Evolutionary conservation across 108 stramenopile species (phyloP), one percentile per base, ranked within the genome.

Genomic region (Conticribra weissflogii): DNA sequence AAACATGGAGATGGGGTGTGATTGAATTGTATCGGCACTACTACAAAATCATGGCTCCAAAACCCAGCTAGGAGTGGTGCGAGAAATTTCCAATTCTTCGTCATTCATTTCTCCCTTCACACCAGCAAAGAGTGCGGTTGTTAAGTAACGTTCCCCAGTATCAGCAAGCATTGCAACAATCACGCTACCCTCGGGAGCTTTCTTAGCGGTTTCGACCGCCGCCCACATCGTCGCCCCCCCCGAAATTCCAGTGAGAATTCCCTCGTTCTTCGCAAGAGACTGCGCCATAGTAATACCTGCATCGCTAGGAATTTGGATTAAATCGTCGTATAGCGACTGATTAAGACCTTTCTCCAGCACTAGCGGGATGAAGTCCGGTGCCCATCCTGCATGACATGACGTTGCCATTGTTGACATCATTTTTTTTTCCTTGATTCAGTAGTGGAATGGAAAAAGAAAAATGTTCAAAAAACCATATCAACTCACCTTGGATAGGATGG

Each of bases 21-120:
- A n/a, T n/a, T n/a, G n/a, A n/a, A n/a, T n/a, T n/a, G n/a, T n/a
- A n/a, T n/a, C n/a, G n/a, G n/a, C n/a, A n/a, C n/a, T n/a, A n/a
- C n/a, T n/a, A n/a, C n/a, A n/a, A n/a, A n/a, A n/a, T n/a, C n/a
- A n/a, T n/a, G 68, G 61, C 65, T 84, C 83, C 24, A 79, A 60
- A 32, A 85, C 66, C 44, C 46, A 74, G 51, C 64, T 82, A 3
- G 86, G 84, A 33, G 86, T 90, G 22, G 81, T 81, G 27, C 62
- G 48, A 0, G 86, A 82, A 34, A 91, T 73, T 53, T 79, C 79
- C 47, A 79, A 46, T 65, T 94, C 93, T 56, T 89, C 93, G 44
- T 82, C 88, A 47, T 74, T 88, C 93, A 94, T 94, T 45, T 94
- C 93, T 16, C 87, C 92, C 18, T 49, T 23, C 27, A 95, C 90